Percentiles rank a stretch among this genome's conserved stretches.
Evolutionary conservation across 352 stramenopile genomes (phyloP).

Genomic region (Pythium monospermum): DNA sequence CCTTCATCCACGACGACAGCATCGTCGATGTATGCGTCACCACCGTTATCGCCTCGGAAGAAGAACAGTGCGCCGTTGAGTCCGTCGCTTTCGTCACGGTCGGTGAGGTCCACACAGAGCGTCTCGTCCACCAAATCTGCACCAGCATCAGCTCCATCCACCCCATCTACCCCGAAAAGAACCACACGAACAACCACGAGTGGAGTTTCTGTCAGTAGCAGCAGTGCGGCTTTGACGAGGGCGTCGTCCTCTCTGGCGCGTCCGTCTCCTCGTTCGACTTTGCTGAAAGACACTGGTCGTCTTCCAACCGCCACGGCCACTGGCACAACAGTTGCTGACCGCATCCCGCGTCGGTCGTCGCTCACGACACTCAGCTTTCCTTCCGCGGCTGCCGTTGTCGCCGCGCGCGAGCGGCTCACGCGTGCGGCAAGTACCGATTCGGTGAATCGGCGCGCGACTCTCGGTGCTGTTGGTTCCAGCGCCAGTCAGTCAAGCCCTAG

Average conservation of each 20-base stretch:
- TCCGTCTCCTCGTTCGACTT: constrained; percentile 6
- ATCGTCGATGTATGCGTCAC: constrained; percentile 5
- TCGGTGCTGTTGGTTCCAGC: constrained; percentile 20
- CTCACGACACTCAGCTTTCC: constrained; percentile 21
- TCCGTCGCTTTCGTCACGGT: background rate
- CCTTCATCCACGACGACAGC: background rate
- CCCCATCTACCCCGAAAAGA: no score
- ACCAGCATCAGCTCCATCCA: no score
- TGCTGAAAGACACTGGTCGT: constrained; percentile 4
- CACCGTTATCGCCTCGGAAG: constrained; percentile 14
- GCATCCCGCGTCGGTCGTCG: constrained; percentile 20
- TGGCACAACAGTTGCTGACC: constrained; percentile 10
- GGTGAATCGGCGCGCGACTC: constrained; percentile 20
- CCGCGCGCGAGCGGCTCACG: constrained; percentile 20
- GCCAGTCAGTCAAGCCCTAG: constrained; percentile 10
- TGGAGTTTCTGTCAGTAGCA: background rate
- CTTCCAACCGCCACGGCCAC: background rate
- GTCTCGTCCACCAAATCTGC: background rate
- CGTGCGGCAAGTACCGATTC: constrained; percentile 13
- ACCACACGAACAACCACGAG: no score
- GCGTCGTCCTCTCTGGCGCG: background rate
- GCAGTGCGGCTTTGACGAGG: background rate
- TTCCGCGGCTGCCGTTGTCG: constrained; percentile 10
- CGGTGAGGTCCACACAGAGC: background rate
- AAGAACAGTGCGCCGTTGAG: background rate